Conservation (phyloP, 1,139 yeast species). For the Magnusiomyces tetraspermus region DNA sequence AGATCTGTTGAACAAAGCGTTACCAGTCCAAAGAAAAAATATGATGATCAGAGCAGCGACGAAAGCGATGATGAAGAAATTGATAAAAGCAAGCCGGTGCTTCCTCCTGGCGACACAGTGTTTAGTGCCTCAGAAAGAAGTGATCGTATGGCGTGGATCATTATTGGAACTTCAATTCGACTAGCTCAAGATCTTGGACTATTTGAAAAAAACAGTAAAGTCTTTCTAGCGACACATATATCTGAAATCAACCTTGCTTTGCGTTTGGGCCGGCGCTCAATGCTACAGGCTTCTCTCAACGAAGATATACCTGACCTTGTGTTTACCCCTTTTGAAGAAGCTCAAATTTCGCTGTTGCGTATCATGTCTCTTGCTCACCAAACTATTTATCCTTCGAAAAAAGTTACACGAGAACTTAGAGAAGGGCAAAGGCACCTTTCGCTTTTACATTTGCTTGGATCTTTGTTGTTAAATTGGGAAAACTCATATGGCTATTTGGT, state of each 20-base stretch:
- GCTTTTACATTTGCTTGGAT: conserved; percentile 61
- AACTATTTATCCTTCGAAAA: conserved; percentile 49
- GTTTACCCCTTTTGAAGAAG: conserved; percentile 60
- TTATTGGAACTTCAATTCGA: conserved; percentile 77
- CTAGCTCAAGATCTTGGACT: conserved; percentile 82
- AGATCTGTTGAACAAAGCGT: too few relatives aligned
- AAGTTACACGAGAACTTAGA: conserved; percentile 31
- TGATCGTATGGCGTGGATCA: conserved; percentile 90
- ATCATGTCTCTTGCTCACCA: conserved; percentile 79
- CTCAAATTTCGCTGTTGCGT: conserved; percentile 68
- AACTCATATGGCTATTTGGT: conserved; percentile 49
- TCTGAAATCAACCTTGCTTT: conserved; percentile 54
- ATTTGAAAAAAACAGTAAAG: conserved; percentile 61
- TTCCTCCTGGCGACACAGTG: conserved; percentile 45
- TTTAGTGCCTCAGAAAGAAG: conserved; percentile 78
- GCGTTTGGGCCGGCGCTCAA: conserved; percentile 32
- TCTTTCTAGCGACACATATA: conserved; percentile 73
- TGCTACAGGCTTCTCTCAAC: conserved; percentile 29
- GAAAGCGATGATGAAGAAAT: background rate
- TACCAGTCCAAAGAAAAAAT: too few relatives aligned
- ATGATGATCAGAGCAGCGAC: too few relatives aligned
- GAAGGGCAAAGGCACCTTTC: conserved; percentile 55
- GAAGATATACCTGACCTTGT: conserved; percentile 30
- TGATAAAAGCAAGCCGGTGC: conserved; percentile 12
- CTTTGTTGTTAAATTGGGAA: conserved; percentile 73